These are phyloP conservation scores for Tetracladium marchalianum DNA, from an alignment of 495 filamentous ascomycete genomes.

Conservation along the genomic window DNA sequence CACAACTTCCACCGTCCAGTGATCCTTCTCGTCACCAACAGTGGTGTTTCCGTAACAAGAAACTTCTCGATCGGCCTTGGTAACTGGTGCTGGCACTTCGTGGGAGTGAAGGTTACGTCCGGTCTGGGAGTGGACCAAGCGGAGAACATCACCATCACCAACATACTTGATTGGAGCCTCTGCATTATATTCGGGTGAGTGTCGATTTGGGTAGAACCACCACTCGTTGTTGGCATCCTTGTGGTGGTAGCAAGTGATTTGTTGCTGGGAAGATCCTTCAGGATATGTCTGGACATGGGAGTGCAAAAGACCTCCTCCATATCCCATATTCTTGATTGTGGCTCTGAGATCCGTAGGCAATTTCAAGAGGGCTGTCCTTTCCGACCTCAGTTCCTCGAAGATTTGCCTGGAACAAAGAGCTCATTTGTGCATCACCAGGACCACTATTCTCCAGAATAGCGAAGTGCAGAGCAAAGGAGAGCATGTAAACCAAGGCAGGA, in stretches of 20 bases:
- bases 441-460: constrained; percentile 87
- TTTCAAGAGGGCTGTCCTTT: constrained; percentile 83
- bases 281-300: constrained; percentile 95
- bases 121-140: constrained; percentile 89
- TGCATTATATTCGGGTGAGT: constrained; percentile 59
- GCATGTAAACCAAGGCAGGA: constrained; percentile 80
- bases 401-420: constrained; percentile 96
- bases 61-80: constrained; percentile 84
- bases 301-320: constrained; percentile 94
- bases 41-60: constrained; percentile 94
- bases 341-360: constrained; percentile 81
- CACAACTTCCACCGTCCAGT: constrained; percentile 91
- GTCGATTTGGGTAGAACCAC: constrained; percentile 93
- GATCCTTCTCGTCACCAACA: constrained; percentile 96
- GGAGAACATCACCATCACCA: constrained; percentile 67
- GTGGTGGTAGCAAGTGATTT: constrained; percentile 98
- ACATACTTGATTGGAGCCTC: constrained; percentile 61
- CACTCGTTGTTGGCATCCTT: constrained; percentile 99
- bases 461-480: constrained; percentile 92
- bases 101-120: constrained; percentile 96
- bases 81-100: constrained; percentile 74
- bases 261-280: constrained; percentile 88
- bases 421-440: constrained; percentile 97
- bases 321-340: constrained; percentile 98
- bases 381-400: constrained; percentile 87